A percentile compares a stretch with the other conserved stretches of the same genome.
phyloP scores from a whole-genome alignment of 2,329 filamentous ascomycete genomes.

The Aspergillus fumigatiaffinis region DNA sequence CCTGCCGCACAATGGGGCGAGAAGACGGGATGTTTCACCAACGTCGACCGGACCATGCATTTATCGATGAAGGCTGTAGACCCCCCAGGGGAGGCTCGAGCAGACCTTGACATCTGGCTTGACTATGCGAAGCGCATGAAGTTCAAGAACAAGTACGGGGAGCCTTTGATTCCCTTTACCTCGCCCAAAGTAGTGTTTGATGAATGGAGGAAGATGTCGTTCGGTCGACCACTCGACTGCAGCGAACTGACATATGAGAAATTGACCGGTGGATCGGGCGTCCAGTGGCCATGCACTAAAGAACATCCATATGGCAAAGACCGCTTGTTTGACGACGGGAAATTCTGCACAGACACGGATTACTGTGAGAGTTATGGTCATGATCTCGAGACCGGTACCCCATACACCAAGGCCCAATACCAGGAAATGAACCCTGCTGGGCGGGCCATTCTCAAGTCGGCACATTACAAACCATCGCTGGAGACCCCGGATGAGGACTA shows the following conservation, averaged over 20 bases:
- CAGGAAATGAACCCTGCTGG: slow-evolving; percentile 29
- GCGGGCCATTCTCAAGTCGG: slow-evolving; percentile 33
- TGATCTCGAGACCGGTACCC: slow-evolving; percentile 36
- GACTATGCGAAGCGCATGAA: slow-evolving; percentile 33
- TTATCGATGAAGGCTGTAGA: slow-evolving; percentile 37
- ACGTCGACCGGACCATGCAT: slow-evolving; percentile 38
- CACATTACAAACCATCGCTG: slow-evolving; percentile 26
- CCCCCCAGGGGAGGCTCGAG: slow-evolving; percentile 33
- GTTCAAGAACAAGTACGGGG: slow-evolving; percentile 33
- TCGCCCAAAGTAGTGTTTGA: slow-evolving; percentile 33
- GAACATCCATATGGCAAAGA: slow-evolving; percentile 32
- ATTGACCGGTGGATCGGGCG: slow-evolving; percentile 32
- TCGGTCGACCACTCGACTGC: slow-evolving; percentile 35
- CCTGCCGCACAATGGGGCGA: slow-evolving; percentile 38
- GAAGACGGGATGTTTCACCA: slow-evolving; percentile 40
- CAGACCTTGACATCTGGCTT: slow-evolving; percentile 36
- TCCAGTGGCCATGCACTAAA: slow-evolving; percentile 38
- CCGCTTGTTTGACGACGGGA: slow-evolving; percentile 29
- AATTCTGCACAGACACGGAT: slow-evolving; percentile 35
- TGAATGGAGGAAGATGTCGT: slow-evolving; percentile 34
- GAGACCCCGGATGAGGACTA: slow-evolving; percentile 31
- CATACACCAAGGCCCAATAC: slow-evolving; percentile 29
- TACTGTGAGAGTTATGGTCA: slow-evolving; percentile 37
- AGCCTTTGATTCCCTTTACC: slow-evolving; percentile 27
- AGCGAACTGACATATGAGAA: slow-evolving; percentile 32